Evolutionary conservation across 2,329 filamentous ascomycete species (phyloP).

Genomic region (Tolypocladium tundrense): DNA sequence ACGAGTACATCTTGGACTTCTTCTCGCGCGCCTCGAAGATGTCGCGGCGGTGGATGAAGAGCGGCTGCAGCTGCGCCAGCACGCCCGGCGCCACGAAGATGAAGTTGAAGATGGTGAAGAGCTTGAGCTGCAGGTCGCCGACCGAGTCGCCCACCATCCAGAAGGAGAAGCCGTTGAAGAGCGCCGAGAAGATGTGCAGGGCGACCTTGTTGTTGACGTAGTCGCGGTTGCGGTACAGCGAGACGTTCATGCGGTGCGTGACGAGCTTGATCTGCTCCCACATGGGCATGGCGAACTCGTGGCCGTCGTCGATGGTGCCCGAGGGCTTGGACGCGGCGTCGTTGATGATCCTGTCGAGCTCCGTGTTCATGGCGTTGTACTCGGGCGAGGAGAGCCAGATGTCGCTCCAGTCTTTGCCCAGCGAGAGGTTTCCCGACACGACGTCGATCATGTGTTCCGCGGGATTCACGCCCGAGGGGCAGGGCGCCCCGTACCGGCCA

Average conservation of each 20-base stretch:
- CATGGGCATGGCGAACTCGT: slow-evolving; percentile 64
- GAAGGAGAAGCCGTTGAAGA: slow-evolving; percentile 54
- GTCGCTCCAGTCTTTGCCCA: slow-evolving; percentile 52
- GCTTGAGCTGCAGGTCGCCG: slow-evolving; percentile 39
- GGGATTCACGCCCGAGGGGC: slow-evolving; percentile 53
- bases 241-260: slow-evolving; percentile 48
- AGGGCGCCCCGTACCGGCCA: slow-evolving; percentile 52
- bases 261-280: slow-evolving; percentile 53
- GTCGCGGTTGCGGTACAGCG: slow-evolving; percentile 56
- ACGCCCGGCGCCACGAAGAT: slow-evolving; percentile 51
- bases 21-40: slow-evolving; percentile 50
- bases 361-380: slow-evolving; percentile 40
- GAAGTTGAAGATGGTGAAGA: slow-evolving; percentile 54
- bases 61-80: slow-evolving; percentile 47
- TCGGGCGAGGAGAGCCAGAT: slow-evolving; percentile 59
- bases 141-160: slow-evolving; percentile 46
- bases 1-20: slow-evolving; percentile 51
- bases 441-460: slow-evolving; percentile 67
- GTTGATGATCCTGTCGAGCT: slow-evolving; percentile 53
- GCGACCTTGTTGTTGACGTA: slow-evolving; percentile 56
- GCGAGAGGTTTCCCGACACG: slow-evolving; percentile 37
- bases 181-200: slow-evolving; percentile 41
- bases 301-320: slow-evolving; percentile 36
- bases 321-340: slow-evolving; percentile 38
- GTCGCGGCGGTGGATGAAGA: slow-evolving; percentile 45